A percentile compares a stretch with the other conserved stretches of the same genome.
phyloP scores from a whole-genome alignment of 75 land plant genomes.

The Picea sitchensis region DNA sequence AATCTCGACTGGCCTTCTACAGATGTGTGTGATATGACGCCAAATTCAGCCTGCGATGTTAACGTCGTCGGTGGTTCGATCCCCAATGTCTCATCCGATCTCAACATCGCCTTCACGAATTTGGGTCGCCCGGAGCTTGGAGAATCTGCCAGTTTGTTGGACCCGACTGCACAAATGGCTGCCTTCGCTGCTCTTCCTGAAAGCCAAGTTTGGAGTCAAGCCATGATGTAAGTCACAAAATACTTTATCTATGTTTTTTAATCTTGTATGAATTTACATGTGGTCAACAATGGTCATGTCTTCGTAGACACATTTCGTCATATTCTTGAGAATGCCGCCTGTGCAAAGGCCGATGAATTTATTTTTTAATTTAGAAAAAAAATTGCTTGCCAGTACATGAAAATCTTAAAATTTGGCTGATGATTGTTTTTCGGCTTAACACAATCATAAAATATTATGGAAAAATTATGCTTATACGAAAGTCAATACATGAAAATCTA shows the following conservation, averaged over 20 bases:
- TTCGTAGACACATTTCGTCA: too few relatives aligned
- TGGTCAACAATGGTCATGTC: too few relatives aligned
- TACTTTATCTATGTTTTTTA: too few relatives aligned
- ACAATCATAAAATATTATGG: too few relatives aligned
- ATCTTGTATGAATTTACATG: too few relatives aligned
- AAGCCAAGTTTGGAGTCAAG: background rate
- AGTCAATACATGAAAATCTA: too few relatives aligned
- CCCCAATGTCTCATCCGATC: background rate
- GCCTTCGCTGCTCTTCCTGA: background rate
- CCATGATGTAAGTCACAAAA: background rate
- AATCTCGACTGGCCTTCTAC: constrained; percentile 1
- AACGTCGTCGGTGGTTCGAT: background rate
- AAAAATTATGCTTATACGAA: too few relatives aligned
- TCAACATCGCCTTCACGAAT: background rate
- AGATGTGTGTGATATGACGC: background rate
- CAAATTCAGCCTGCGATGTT: background rate
- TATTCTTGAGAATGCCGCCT: background rate
- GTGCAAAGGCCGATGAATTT: background rate
- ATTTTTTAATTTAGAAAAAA: too few relatives aligned
- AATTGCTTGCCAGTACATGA: too few relatives aligned
- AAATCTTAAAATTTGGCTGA: too few relatives aligned
- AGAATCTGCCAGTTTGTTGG: constrained; percentile 2
- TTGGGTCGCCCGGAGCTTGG: background rate
- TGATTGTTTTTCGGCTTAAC: too few relatives aligned
- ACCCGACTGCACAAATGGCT: background rate